Evolutionary conservation across 441 rosid species (phyloP), one percentile per base, ranked within the genome.

Genomic region (Populus hybrid): DNA sequence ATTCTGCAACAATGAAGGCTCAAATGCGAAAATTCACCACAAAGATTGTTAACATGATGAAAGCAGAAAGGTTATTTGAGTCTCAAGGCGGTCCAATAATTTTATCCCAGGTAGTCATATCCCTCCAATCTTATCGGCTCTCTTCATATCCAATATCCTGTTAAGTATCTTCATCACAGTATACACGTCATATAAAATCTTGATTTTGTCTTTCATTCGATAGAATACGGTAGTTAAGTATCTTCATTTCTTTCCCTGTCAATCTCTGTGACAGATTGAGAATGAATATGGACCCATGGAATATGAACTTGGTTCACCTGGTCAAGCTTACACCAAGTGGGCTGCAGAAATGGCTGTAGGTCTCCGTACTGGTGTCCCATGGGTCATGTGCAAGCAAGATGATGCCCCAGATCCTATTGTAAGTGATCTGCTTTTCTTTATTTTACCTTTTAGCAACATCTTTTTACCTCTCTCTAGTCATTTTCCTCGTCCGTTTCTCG

Each of bases 311-410:
- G 98, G 98, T 75, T 85, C 89, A 34, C 79, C 97, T 1, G 97
- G 97, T 71, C 73, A 84, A 73, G 80, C 93, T 32, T 95, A 95
- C 87, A 81, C 88, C 19, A 69, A 88, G 9, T 95, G 99, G 99
- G 97, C 99, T 78, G 98, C 99, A 72, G 76, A 89, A 64, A 94
- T 95, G 99, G 99, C 98, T 64, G 94, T 92, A 83, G 97, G 92
- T 76, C 93, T 88, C 5, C 89, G 87, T 81, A 92, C 97, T 28
- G 99, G 99, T 82, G 98, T 95, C 80, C 99, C 99, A 18, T 95
- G 99, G 99, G 87, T 95, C 88, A 95, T 95, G 98, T 95, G 98
- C 94, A 95, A 95, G 86, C 98, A 95, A 88, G 98, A 95, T 85
- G 98, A 93, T 83, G 98, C 97, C 34, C 98, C 97, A 0, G 97